Base-by-base conservation (phyloP, 106 monocot genomes). In the Posidonia australis region DNA sequence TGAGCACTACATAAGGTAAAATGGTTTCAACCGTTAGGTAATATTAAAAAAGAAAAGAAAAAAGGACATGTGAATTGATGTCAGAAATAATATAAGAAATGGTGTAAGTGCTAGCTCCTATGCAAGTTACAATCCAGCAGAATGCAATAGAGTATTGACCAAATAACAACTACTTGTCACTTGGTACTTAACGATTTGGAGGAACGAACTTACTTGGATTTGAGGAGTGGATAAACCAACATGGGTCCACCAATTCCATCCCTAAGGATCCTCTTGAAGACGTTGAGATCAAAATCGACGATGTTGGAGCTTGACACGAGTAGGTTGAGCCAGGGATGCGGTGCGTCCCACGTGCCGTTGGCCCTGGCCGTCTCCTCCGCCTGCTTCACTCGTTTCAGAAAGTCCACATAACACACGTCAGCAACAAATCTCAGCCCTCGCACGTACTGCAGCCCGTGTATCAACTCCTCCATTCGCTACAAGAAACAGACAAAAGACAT, bases 271-370 rank as follows among this genome's bases (percentile, higher is more conserved):
- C 53, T 45, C 64, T 77, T 77, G 69, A 96, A 75, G 44, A 96
- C 84, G 41, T 68, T 25, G 53, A 74, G 74, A 31, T 96, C 90
- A 68, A 96, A 96, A 44, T 76, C 87, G 12, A 58, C 75, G 46
- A 96, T 85, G 70, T 96, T 75, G 20, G 65, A 60, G 16, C 83
- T 64, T 7, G 90, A 68, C 13, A 96, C 73, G 46, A 96, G 61
- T 25, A 96, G 66, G 72, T 96, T 96, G 23, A 96, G 78, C 96
- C 96, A 96, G 3, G 96, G 96, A 59, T 96, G 96, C 7, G 90
- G 84, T 18, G 84, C 71, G 30, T 70, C 53, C 96, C 96, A 96
- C 52, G 76, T 87, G 41, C 96, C 87, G 62, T 72, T 78, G 29
- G 78, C 84, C 44, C 73, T 86, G 4, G 94, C 77, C 67, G 71